A percentile compares a stretch with the other conserved stretches of the same genome.
phyloP scores from a whole-genome alignment of 257 asterid species.

The Solanum tarijense region DNA sequence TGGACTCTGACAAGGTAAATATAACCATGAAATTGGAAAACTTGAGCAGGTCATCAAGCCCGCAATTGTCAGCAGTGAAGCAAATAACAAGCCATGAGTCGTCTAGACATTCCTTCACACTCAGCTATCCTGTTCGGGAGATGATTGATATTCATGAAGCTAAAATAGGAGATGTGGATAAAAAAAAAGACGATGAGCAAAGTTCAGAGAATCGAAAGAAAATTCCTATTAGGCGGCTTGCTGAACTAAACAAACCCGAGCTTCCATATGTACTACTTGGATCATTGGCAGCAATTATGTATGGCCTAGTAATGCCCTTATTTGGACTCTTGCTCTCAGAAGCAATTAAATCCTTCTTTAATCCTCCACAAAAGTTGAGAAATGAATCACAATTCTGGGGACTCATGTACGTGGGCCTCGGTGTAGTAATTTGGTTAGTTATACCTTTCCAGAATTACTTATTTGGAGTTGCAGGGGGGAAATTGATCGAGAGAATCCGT shows the following conservation, averaged over 20 bases:
- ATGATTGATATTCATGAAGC: background rate
- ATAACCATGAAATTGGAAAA: background rate
- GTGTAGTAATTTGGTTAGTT: constrained; percentile 4
- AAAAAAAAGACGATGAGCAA: background rate
- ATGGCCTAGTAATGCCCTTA: constrained; percentile 13
- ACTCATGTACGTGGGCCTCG: constrained; percentile 9
- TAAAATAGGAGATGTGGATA: background rate
- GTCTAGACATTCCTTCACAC: background rate
- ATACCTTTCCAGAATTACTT: constrained; percentile 9
- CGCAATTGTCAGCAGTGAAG: background rate
- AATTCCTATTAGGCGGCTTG: background rate
- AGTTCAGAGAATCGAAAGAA: background rate
- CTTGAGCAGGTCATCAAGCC: background rate
- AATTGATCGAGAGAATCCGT: constrained; percentile 11
- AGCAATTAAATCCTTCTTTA: constrained; percentile 14
- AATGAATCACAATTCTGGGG: constrained; percentile 22
- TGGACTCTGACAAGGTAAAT: background rate
- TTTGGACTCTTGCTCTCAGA: constrained; percentile 14
- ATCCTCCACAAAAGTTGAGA: constrained; percentile 7
- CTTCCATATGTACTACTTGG: constrained; percentile 14
- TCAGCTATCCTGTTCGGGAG: background rate
- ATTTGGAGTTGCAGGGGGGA: constrained; percentile 24
- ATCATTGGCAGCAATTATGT: constrained; percentile 5
- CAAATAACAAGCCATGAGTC: background rate
- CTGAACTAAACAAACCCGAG: constrained; percentile 11